Base-by-base conservation (phyloP, 139 green algal species). In the Closterium sp. region DNA sequence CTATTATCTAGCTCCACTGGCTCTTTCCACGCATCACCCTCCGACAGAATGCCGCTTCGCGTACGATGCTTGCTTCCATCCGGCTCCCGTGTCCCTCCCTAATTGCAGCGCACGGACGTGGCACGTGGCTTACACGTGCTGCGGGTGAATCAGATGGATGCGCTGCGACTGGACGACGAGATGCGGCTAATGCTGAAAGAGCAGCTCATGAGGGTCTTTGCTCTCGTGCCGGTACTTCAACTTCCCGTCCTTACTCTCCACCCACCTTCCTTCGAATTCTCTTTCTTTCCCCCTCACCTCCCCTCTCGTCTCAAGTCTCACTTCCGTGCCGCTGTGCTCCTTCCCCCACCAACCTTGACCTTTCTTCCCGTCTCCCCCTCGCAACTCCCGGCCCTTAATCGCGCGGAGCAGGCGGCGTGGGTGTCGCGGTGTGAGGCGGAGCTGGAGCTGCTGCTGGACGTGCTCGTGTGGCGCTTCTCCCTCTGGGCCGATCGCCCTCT, bases 91-190 rank as follows among this genome's bases (percentile, higher is more conserved):
- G 55, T 76, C 16, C 55, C 2, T 76, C 10, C 10, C 16, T 28
- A 16, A 28, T 76, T 76, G 55, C 55, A 76, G 55, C 55, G 55
- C 2, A 28, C 12, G 16, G 55, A 76, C 16, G 55, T 76, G 86
- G 28, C 38, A 16, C 90, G 87, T 35, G n/a, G 16, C 33, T n/a
- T 97, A 5, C 89, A 83, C 7, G 93, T 98, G 5, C 94, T 98
- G 93, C 95, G 96, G 3, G 97, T 96, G 66, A 97, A 94, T 36
- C 91, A 98, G 94, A 90, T 97, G 85, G 97, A 98, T 35, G 97
- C 97, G 4, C 81, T 88, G 23, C 94, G 97, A 2, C 88, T 98
- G 85, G 97, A 98, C 69, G 94, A 93, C 1, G 97, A 98, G 93
- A 96, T 98, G 33, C 91, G 89, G 3, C 90, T 35, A 19, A 96